These are phyloP conservation scores for Termitomyces sp. DNA, from an alignment of 768 basidiomycete genomes.

Conservation along the genomic window DNA sequence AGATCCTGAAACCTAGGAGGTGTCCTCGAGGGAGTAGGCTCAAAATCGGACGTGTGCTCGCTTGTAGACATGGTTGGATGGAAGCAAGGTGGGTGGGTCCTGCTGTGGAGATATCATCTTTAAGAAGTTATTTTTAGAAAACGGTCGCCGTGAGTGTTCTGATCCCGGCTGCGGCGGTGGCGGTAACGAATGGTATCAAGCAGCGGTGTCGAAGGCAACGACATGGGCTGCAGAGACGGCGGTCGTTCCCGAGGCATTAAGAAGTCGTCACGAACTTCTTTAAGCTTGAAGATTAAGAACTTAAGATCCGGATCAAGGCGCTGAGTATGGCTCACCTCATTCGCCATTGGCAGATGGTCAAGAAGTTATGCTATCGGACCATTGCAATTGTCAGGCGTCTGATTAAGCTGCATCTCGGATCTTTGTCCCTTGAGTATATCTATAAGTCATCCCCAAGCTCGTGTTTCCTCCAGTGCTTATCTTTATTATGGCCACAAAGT, in stretches of 20 bases:
- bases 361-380: background rate
- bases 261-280: background rate
- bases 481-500: slow-evolving; percentile 22
- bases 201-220: background rate
- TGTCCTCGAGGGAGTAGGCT: slow-evolving; percentile 11
- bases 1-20: slow-evolving; percentile 15
- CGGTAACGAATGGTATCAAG: background rate
- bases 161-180: no score
- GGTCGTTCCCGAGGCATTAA: no score
- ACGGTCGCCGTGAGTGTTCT: background rate
- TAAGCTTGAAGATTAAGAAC: background rate
- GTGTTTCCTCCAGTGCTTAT: background rate
- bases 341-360: background rate
- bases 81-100: background rate
- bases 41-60: slow-evolving; percentile 5
- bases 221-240: background rate
- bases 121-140: slow-evolving; percentile 7
- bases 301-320: background rate
- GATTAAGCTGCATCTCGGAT: background rate
- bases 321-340: background rate
- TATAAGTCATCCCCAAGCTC: background rate
- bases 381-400: background rate
- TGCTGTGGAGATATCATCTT: slow-evolving; percentile 1
- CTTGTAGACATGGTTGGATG: slow-evolving; percentile 7
- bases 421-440: background rate